Evolutionary conservation across 768 basidiomycete species (phyloP), one percentile per base, ranked within the genome.

Genomic region (Aureoboletus auriporus): DNA sequence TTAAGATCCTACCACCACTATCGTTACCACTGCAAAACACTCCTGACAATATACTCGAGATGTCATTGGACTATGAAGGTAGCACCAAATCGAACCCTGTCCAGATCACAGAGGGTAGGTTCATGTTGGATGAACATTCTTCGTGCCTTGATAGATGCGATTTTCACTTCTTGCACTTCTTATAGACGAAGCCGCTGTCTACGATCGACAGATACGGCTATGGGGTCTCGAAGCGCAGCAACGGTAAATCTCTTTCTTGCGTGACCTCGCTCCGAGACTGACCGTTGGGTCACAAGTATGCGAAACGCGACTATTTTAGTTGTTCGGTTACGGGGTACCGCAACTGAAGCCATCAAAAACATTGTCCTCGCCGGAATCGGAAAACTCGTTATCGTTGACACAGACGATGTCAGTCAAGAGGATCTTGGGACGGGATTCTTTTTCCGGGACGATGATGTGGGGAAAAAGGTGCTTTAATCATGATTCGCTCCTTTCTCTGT

Each of bases 191-290:
- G 83, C 81, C n/a, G 90, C 88, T 12, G 77, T 96, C 23, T 96
- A 98, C 67, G 96, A 98, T 67, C 84, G 95, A 26, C 94, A 98
- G 68, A 96, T 98, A 73, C 83, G 95, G 28, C 71, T 97, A 57
- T 99, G 96, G 96, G 96, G 96, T 39, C 80, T 97, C 36, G 96
- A 97, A 66, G 96, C 96, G 31, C 96, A 99, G 66, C 92, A 96
- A 70, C 80, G 87, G 93, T 90, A 57, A 51, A 72, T 59, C 53
- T 23, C 20, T 23, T 23, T 23, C 20, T 33, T 5, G 30, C 35
- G 39, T 39, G 13, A 13, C 10, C 23, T 6, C 27, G 30, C 39
- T 2, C 29, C n/a, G 40, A 52, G 39, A 37, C 46, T 53, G 44
- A 61, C 52, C 9, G 12, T 46, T 28, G 37, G 20, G 8, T 8